A percentile compares a stretch with the other conserved stretches of the same genome.
phyloP scores from a whole-genome alignment of 352 stramenopile genomes.

The Pythium folliculosum region DNA sequence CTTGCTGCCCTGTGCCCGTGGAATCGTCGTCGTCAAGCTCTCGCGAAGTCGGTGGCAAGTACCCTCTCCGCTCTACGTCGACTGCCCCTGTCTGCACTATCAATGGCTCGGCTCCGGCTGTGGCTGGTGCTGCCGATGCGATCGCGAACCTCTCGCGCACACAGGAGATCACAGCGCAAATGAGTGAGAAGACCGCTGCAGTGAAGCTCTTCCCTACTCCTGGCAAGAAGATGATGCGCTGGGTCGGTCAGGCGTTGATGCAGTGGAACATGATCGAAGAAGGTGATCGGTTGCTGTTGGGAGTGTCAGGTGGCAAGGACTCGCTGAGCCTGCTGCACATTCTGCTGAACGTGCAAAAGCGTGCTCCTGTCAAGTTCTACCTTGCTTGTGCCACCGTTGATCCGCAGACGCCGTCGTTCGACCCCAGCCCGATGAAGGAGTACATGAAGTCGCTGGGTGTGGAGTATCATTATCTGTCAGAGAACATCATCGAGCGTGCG shows the following conservation, averaged over 20 bases:
- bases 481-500: constrained; percentile 81
- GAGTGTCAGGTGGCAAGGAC: constrained; percentile 95
- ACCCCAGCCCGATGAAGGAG: constrained; percentile 93
- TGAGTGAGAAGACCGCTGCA: constrained; percentile 38
- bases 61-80: constrained; percentile 34
- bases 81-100: constrained; percentile 7
- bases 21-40: neutral
- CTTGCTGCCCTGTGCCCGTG: constrained; percentile 9
- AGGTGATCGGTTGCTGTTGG: constrained; percentile 91
- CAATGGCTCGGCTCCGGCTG: constrained; percentile 3
- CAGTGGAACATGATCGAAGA: constrained; percentile 94
- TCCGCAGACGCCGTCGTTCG: constrained; percentile 93
- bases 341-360: constrained; percentile 90
- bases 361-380: constrained; percentile 91
- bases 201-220: constrained; percentile 72
- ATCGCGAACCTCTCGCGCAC: constrained; percentile 22
- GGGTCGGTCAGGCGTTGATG: constrained; percentile 73
- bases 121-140: constrained; percentile 4
- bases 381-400: constrained; percentile 93
- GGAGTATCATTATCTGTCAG: constrained; percentile 90
- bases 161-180: constrained; percentile 25
- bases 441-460: constrained; percentile 94
- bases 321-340: constrained; percentile 94
- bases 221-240: constrained; percentile 42
- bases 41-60: constrained; percentile 42